Evolutionary conservation across 2,329 filamentous ascomycete genomes (phyloP).

Genomic region (Coniella lustricola): DNA sequence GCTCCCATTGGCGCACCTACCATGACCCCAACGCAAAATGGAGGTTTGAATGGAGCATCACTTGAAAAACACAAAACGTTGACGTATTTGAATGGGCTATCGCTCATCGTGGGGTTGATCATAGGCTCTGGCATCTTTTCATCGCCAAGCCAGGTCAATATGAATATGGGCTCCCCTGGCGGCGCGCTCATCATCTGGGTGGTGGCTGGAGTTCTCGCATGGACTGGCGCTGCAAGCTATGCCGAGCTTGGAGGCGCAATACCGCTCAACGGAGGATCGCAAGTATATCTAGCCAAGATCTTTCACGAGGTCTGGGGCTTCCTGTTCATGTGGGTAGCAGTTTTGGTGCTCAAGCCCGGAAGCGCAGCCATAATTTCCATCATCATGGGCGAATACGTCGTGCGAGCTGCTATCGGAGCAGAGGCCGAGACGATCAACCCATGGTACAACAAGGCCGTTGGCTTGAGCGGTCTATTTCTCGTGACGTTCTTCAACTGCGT

Average conservation of each 20-base stretch:
- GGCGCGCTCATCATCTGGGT: conserved; percentile 87
- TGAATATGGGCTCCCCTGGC: conserved; percentile 83
- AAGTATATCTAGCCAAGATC: conserved; percentile 92
- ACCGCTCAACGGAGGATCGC: conserved; percentile 86
- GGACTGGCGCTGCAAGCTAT: conserved; percentile 93
- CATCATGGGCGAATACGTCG: conserved; percentile 97
- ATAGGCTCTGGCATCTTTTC: conserved; percentile 97
- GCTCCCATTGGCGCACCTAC: conserved; percentile 76
- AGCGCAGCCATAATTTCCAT: conserved; percentile 92
- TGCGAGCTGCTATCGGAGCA: conserved; percentile 78
- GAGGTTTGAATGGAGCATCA: conserved; percentile 63
- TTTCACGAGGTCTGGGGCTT: conserved; percentile 92
- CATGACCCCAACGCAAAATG: conserved; percentile 44
- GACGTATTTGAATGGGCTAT: conserved; percentile 89
- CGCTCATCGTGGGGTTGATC: conserved; percentile 83
- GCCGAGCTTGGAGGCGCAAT: conserved; percentile 94
- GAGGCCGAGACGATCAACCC: conserved; percentile 72
- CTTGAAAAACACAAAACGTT: conserved; percentile 93
- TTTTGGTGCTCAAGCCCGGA: conserved; percentile 89
- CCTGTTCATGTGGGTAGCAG: conserved; percentile 92
- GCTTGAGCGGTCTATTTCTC: conserved; percentile 63
- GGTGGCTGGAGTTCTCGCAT: conserved; percentile 84
- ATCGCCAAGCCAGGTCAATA: conserved; percentile 86
- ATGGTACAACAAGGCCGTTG: conserved; percentile 88
- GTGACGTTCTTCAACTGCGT: conserved; percentile 86